Evolutionary conservation across 306 rosid species (phyloP), one percentile per base, ranked within the genome.

Genomic region (Vigna hirtella): DNA sequence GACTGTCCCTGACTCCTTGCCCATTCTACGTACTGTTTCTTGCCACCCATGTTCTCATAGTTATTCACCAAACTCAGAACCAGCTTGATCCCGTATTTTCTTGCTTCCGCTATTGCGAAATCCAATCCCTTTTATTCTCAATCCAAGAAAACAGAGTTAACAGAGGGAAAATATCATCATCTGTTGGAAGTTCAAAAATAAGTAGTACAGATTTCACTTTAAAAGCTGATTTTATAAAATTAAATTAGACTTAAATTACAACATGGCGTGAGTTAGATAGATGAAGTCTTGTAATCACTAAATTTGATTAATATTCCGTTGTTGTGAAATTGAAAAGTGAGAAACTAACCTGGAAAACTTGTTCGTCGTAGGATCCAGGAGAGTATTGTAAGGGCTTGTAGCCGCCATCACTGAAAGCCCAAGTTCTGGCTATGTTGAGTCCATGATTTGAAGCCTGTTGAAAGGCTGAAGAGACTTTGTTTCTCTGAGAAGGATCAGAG

Each of bases 321-420:
- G 58, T 7, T 0, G 20, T 55, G 32, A 55, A 55, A 10, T 12
- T 57, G 18, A 26, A 13, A 26, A 58, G 65, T 12, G 65, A 26
- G 77, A 49, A 6, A 59, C 9, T 6, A 57, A 93, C 99, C 97
- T 88, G 91, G 57, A 95, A 95, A 84, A 87, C 82, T 61, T 86
- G 76, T 47, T 95, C 97, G 26, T 93, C 90, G 79, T 95, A 95
- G 13, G 93, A 87, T 17, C 99, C 97, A 17, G 99, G 99, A 63
- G 98, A 91, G 74, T 48, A 63, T 79, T 95, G 99, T 0, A 95
- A 72, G 20, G 99, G 90, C 17, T 67, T 77, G 62, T 86, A 82
- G 9, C 93, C 98, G 10, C 88, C 99, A 78, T 96, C 99, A n/a
- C 89, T 87, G 81, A 95, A 93, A 74, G 99, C 99, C 99, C 97